Evolutionary conservation across 1,139 yeast species (phyloP).

Genomic region (Meyerozyma smithsonii): DNA sequence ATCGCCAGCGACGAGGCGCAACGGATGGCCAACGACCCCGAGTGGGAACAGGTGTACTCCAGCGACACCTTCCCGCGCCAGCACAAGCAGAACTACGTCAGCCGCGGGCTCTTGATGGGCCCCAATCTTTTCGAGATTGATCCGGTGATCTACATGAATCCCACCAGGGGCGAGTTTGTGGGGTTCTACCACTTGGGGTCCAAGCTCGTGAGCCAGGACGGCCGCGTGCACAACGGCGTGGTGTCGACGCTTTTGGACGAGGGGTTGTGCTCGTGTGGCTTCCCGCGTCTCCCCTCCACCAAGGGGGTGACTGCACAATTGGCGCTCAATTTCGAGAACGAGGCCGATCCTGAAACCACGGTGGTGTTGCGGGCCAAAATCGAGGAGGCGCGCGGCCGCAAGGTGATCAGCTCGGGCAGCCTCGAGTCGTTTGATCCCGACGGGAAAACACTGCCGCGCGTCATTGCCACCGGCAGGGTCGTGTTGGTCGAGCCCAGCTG

Average conservation of each 20-base stretch:
- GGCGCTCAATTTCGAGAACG: constrained; percentile 59
- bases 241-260: constrained; percentile 83
- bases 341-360: constrained; percentile 61
- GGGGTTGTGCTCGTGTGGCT: constrained; percentile 82
- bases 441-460: constrained; percentile 22
- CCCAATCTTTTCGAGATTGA: constrained; percentile 60
- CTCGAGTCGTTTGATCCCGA: constrained; percentile 35
- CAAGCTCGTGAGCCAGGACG: constrained; percentile 61
- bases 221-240: constrained; percentile 83
- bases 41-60: constrained; percentile 21
- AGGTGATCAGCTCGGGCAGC: constrained; percentile 68
- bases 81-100: constrained; percentile 59
- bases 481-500: constrained; percentile 74
- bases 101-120: constrained; percentile 63
- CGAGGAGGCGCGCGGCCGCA: constrained; percentile 66
- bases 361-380: constrained; percentile 69
- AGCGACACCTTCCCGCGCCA: constrained; percentile 54
- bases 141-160: constrained; percentile 54
- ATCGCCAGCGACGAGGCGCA: constrained; percentile 29
- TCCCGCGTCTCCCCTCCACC: constrained; percentile 73
- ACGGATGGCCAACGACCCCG: constrained; percentile 22
- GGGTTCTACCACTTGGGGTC: constrained; percentile 71
- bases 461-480: constrained; percentile 55
- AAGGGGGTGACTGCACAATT: constrained; percentile 90
- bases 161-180: constrained; percentile 42